Conservation (phyloP, 164 flowering plant genomes). For the Tinospora cordifolia region DNA sequence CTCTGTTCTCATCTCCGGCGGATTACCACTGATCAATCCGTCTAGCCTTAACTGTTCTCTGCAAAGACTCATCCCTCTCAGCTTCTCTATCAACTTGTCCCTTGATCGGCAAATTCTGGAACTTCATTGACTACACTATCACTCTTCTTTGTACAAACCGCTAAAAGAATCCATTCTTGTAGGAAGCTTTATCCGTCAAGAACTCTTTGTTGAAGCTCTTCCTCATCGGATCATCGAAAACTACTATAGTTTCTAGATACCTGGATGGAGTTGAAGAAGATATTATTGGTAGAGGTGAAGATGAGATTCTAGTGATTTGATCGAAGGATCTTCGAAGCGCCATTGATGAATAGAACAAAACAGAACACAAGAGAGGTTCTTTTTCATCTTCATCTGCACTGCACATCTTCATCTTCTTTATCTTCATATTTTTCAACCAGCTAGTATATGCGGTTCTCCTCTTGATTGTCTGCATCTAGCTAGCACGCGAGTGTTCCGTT, state of each 20-base stretch:
- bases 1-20: slow-evolving; percentile 18
- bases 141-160: slow-evolving; percentile 37
- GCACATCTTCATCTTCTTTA: too few relatives aligned
- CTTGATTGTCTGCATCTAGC: too few relatives aligned
- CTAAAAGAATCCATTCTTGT: slow-evolving; percentile 27
- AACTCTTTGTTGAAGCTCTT: slow-evolving; percentile 7
- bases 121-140: slow-evolving; percentile 21
- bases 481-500: too few relatives aligned
- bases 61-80: slow-evolving; percentile 35
- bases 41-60: slow-evolving; percentile 43
- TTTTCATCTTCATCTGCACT: too few relatives aligned
- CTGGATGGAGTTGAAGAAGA: slow-evolving; percentile 36
- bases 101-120: slow-evolving; percentile 30
- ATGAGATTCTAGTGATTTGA: slow-evolving; percentile 28
- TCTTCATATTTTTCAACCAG: too few relatives aligned
- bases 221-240: slow-evolving; percentile 26
- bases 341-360: slow-evolving; percentile 31
- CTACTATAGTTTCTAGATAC: slow-evolving; percentile 6
- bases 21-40: slow-evolving; percentile 21
- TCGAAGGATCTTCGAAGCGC: slow-evolving; percentile 36
- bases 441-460: too few relatives aligned
- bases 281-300: slow-evolving; percentile 13
- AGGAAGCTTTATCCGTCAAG: slow-evolving; percentile 21
- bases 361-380: not conserved
- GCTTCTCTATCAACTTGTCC: slow-evolving; percentile 36